Evolutionary conservation across 345 rosid species (phyloP).

Genomic region (Rhizophora apiculata): DNA sequence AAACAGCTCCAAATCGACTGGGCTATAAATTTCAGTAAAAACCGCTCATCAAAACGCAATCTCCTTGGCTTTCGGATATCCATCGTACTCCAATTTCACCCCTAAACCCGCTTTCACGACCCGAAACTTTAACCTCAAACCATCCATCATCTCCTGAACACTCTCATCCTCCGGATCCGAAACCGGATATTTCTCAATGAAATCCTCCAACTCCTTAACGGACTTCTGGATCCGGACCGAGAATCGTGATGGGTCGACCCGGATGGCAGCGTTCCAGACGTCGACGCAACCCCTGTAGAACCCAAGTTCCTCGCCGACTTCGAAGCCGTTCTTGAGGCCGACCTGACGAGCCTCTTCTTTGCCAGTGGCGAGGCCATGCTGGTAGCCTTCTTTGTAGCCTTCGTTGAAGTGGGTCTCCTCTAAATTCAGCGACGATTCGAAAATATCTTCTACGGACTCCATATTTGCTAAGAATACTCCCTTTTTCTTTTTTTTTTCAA

Average conservation of each 20-base stretch:
- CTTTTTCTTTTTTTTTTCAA: no score
- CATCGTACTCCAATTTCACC: slow-evolving; percentile 55
- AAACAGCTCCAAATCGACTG: background rate
- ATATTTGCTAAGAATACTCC: background rate
- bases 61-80: slow-evolving; percentile 52
- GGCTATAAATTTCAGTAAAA: background rate
- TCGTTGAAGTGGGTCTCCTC: slow-evolving; percentile 51
- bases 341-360: slow-evolving; percentile 57
- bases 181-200: slow-evolving; percentile 52
- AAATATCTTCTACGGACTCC: slow-evolving; percentile 38
- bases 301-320: slow-evolving; percentile 73
- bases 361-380: slow-evolving; percentile 50
- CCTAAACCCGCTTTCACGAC: slow-evolving; percentile 62
- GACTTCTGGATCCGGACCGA: slow-evolving; percentile 53
- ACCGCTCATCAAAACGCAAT: slow-evolving; percentile 47
- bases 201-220: slow-evolving; percentile 51
- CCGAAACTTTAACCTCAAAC: slow-evolving; percentile 63
- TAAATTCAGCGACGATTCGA: slow-evolving; percentile 50
- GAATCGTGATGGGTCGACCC: slow-evolving; percentile 42
- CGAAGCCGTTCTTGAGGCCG: slow-evolving; percentile 65
- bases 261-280: slow-evolving; percentile 59
- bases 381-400: slow-evolving; percentile 53
- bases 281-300: slow-evolving; percentile 75
- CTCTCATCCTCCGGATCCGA: slow-evolving; percentile 63
- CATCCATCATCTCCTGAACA: slow-evolving; percentile 54